A percentile compares a stretch with the other conserved stretches of the same genome.
Evolutionary conservation across 805 yeast genomes (phyloP).

Genomic region (Candida loeiensis): DNA sequence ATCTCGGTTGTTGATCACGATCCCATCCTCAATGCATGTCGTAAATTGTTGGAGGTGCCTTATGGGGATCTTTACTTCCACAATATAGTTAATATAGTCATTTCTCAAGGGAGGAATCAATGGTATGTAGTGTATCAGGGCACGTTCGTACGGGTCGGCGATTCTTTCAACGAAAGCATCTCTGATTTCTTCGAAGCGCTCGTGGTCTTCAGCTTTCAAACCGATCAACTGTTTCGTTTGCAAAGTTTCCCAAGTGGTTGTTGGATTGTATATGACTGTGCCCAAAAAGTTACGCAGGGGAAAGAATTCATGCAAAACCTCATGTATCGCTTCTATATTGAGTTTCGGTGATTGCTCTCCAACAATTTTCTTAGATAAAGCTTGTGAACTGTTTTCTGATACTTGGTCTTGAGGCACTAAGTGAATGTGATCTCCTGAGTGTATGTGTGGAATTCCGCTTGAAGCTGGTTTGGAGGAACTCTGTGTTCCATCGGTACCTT

Average conservation of each 20-base stretch:
- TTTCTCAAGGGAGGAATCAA: slow-evolving; percentile 35
- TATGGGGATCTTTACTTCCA: slow-evolving; percentile 57
- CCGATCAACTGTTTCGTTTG: slow-evolving; percentile 28
- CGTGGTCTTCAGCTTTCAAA: slow-evolving; percentile 26
- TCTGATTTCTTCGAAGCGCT: slow-evolving; percentile 25
- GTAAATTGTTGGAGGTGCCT: slow-evolving; percentile 36
- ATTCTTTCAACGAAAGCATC: slow-evolving; percentile 13
- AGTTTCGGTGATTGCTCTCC: slow-evolving; percentile 9
- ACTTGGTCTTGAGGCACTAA: slow-evolving; percentile 1
- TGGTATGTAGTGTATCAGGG: slow-evolving; percentile 30
- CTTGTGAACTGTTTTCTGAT: not conserved
- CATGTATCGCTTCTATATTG: slow-evolving; percentile 18
- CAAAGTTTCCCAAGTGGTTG: slow-evolving; percentile 46
- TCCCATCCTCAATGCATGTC: slow-evolving; percentile 34
- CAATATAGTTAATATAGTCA: slow-evolving; percentile 42
- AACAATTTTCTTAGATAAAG: not conserved
- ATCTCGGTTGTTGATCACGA: slow-evolving; percentile 31
- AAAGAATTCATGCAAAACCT: slow-evolving; percentile 23
- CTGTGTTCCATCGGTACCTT: not conserved
- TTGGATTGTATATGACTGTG: slow-evolving; percentile 51
- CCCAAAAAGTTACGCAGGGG: slow-evolving; percentile 30
- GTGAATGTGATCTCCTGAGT: slow-evolving; percentile 9
- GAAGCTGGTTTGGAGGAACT: not conserved
- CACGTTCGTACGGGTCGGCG: slow-evolving; percentile 11
- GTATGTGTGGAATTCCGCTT: slow-evolving; percentile 11